These are phyloP conservation scores for Lophiotrema nucula DNA, from an alignment of 495 filamentous ascomycete genomes.

Conservation along the genomic window DNA sequence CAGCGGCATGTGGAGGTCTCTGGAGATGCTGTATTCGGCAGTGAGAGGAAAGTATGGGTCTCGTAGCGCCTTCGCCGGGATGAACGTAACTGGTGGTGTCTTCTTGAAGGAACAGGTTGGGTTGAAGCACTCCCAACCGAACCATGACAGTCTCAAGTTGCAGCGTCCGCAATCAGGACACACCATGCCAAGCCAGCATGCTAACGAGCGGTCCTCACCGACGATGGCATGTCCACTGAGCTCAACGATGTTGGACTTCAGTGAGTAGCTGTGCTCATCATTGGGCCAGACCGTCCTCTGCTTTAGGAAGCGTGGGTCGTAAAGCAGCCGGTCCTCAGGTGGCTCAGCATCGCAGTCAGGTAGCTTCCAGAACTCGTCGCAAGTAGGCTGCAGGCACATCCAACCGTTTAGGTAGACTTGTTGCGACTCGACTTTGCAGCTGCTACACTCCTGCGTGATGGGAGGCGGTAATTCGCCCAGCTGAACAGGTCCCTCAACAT, in stretches of 20 bases:
- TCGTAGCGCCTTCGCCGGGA: slow-evolving; percentile 43
- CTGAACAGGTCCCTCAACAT: neutral
- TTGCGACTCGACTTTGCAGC: slow-evolving; percentile 43
- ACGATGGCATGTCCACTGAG: slow-evolving; percentile 40
- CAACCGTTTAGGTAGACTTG: slow-evolving; percentile 60
- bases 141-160: slow-evolving; percentile 61
- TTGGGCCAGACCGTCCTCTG: slow-evolving; percentile 43
- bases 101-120: slow-evolving; percentile 50
- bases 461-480: slow-evolving; percentile 21
- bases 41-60: slow-evolving; percentile 38
- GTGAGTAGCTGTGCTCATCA: slow-evolving; percentile 41
- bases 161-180: slow-evolving; percentile 70
- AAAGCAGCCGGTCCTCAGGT: slow-evolving; percentile 45
- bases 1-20: slow-evolving; percentile 36
- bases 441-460: slow-evolving; percentile 36
- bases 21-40: slow-evolving; percentile 15
- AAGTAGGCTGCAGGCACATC: slow-evolving; percentile 65
- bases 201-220: slow-evolving; percentile 39
- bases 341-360: slow-evolving; percentile 24
- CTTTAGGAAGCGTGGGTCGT: slow-evolving; percentile 58
- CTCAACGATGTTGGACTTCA: slow-evolving; percentile 43
- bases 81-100: slow-evolving; percentile 38
- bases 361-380: slow-evolving; percentile 58
- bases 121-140: slow-evolving; percentile 61
- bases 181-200: slow-evolving; percentile 64